Conservation (phyloP, 78 protist species). For the Mantamonas sphyraenae region DNA sequence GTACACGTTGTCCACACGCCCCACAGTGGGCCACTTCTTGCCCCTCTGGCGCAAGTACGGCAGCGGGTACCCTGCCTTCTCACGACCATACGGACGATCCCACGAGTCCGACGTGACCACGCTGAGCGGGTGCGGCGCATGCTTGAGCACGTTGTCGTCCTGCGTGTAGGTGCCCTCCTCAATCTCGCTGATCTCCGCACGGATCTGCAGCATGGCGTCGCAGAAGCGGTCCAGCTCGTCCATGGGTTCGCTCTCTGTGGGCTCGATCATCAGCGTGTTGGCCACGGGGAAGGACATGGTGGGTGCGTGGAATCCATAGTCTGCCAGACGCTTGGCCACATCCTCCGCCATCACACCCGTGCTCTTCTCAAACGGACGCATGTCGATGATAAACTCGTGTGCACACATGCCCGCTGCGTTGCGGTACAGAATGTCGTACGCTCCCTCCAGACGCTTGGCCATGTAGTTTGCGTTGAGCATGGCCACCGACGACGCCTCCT, state of each 20-base stretch:
- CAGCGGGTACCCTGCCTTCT: conserved; percentile 57
- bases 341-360: conserved; percentile 84
- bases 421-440: background rate
- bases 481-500: conserved; percentile 64
- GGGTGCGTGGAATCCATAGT: conserved; percentile 79
- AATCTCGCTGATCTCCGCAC: conserved; percentile 81
- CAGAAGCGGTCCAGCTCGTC: conserved; percentile 87
- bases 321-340: conserved; percentile 94
- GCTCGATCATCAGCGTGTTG: conserved; percentile 95
- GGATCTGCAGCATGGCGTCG: conserved; percentile 83
- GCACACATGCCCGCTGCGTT: conserved; percentile 27
- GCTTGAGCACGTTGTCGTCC: conserved; percentile 55
- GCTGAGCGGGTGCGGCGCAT: conserved; percentile 78
- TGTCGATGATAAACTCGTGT: conserved; percentile 93
- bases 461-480: conserved; percentile 96
- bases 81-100: conserved; percentile 46
- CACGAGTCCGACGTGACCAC: conserved; percentile 31
- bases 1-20: conserved; percentile 70
- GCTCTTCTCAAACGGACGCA: conserved; percentile 59
- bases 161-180: conserved; percentile 42
- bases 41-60: conserved; percentile 22
- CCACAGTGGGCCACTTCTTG: conserved; percentile 74
- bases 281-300: conserved; percentile 85
- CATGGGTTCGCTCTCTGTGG: conserved; percentile 88
- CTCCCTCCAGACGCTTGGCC: conserved; percentile 63